Evolutionary conservation across 257 asterid genomes (phyloP).

Genomic region (Solanum peruvianum): DNA sequence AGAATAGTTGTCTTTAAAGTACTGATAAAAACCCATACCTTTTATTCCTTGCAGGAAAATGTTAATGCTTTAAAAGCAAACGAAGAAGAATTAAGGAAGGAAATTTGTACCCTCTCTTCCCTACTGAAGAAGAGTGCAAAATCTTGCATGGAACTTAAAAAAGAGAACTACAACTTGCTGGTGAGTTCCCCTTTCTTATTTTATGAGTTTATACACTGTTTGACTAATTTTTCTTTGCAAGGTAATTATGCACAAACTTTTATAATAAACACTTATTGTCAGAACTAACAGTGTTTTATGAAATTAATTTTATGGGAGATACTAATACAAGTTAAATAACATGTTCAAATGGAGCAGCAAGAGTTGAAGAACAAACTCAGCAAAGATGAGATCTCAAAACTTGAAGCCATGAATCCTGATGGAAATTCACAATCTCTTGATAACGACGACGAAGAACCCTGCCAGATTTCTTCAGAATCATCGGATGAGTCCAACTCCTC

Average conservation of each 20-base stretch:
- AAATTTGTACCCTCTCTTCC: neutral
- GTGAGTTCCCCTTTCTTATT: neutral
- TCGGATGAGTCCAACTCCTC: neutral
- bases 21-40: neutral
- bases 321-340: neutral
- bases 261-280: neutral
- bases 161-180: slow-evolving; percentile 6
- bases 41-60: neutral
- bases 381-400: neutral
- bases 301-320: neutral
- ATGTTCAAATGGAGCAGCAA: neutral
- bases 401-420: neutral
- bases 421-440: neutral
- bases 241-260: neutral
- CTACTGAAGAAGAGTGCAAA: neutral
- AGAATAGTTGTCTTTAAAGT: neutral
- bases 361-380: neutral
- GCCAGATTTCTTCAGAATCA: neutral
- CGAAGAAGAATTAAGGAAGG: neutral
- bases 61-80: neutral
- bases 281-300: neutral
- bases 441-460: neutral
- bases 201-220: neutral
- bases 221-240: neutral
- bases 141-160: neutral